Evolutionary conservation across 148 eudicot species (phyloP).

Genomic region (Vaccinium darrowii): DNA sequence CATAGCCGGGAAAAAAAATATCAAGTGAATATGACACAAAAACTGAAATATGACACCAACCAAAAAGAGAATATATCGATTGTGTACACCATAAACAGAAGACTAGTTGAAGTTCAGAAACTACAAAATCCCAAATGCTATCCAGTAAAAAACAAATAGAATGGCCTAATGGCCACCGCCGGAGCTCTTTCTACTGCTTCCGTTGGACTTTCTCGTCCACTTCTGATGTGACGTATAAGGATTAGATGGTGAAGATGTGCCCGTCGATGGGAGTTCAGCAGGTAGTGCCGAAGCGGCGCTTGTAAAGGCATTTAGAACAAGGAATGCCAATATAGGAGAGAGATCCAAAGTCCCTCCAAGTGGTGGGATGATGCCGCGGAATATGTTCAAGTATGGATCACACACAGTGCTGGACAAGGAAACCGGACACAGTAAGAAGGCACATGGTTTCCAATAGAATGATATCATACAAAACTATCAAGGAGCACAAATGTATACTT

Average conservation of each 20-base stretch:
- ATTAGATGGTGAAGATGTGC: conserved; percentile 27
- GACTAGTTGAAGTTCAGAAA: background rate
- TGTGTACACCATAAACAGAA: background rate
- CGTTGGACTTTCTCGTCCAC: conserved; percentile 60
- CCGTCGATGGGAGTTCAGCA: conserved; percentile 79
- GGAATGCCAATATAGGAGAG: conserved; percentile 92
- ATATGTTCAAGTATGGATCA: conserved; percentile 95
- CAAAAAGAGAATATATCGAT: background rate
- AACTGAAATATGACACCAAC: conserved; percentile 9
- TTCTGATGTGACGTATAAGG: conserved; percentile 56
- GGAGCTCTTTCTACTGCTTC: conserved; percentile 33
- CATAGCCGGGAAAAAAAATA: background rate
- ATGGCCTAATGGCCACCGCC: conserved; percentile 27
- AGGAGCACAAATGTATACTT: background rate
- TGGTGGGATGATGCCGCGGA: conserved; percentile 92
- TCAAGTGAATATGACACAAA: no score
- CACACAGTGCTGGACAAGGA: conserved; percentile 77
- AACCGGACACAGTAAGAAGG: background rate
- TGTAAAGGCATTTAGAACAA: conserved; percentile 77
- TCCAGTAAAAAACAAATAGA: background rate
- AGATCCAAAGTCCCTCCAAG: conserved; percentile 92
- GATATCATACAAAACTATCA: background rate
- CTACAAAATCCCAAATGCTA: background rate
- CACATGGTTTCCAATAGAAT: background rate
- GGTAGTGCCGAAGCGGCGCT: conserved; percentile 92